Evolutionary conservation across 371 early-diverging fungal genomes (phyloP).

Genomic region (Syncephalastrum sp.): DNA sequence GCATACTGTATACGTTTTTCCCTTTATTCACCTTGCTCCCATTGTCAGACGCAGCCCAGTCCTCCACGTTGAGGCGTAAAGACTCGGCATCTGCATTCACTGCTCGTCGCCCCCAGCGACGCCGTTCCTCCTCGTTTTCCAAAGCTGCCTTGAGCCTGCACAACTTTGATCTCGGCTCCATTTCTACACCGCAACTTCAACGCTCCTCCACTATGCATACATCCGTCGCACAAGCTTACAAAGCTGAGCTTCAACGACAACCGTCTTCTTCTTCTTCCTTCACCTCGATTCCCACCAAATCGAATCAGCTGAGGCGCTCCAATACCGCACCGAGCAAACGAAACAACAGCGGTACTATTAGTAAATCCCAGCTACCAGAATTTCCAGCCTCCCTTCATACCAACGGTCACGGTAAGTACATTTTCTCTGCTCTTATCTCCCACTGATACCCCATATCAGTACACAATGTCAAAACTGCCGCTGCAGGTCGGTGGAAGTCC

Average conservation of each 20-base stretch:
- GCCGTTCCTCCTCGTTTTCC: background rate
- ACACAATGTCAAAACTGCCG: constrained; percentile 8
- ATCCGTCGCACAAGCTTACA: background rate
- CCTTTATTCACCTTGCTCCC: constrained; percentile 2
- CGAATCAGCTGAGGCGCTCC: constrained; percentile 12
- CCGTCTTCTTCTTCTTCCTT: constrained; percentile 1
- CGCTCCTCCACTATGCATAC: constrained; percentile 5
- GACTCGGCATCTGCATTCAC: too few relatives aligned
- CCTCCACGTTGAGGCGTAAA: background rate
- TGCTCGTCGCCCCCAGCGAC: too few relatives aligned
- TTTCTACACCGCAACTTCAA: constrained; percentile 4
- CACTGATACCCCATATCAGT: background rate
- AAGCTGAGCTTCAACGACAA: too few relatives aligned
- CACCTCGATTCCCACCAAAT: constrained; percentile 1
- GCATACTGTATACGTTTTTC: background rate
- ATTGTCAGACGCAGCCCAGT: constrained; percentile 3
- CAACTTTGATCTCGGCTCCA: constrained; percentile 2
- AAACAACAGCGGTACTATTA: constrained; percentile 12
- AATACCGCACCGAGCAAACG: constrained; percentile 22
- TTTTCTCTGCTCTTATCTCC: background rate
- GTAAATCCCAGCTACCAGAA: constrained; percentile 1
- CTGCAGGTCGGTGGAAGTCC: constrained; percentile 14
- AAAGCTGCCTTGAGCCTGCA: constrained; percentile 1
- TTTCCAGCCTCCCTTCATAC: background rate
- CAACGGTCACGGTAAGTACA: background rate